These are phyloP conservation scores for Schwanniomyces polymorphus DNA, from an alignment of 805 yeast genomes.

Conservation along the genomic window DNA sequence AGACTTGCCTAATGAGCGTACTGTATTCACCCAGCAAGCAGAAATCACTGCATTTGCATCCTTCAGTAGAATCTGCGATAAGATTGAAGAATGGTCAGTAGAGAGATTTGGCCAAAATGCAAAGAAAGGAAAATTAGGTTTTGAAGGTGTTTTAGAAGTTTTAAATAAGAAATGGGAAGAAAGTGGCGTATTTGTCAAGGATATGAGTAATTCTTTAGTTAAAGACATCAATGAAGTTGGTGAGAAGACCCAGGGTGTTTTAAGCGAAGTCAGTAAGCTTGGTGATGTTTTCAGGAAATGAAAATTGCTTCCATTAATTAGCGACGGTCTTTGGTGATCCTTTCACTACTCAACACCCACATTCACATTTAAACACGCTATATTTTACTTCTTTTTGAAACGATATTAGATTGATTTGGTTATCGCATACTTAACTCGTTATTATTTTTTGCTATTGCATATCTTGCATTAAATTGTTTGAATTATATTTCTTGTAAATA, in stretches of 20 bases:
- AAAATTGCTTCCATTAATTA: no score
- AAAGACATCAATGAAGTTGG: slow-evolving; percentile 27
- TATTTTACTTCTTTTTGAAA: background rate
- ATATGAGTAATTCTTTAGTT: slow-evolving; percentile 23
- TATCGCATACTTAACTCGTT: no score
- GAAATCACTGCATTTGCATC: slow-evolving; percentile 84
- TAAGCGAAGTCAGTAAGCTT: slow-evolving; percentile 12
- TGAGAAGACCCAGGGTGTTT: slow-evolving; percentile 11
- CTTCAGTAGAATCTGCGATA: slow-evolving; percentile 67
- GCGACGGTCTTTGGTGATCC: no score
- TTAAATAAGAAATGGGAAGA: slow-evolving; percentile 47
- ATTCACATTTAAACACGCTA: no score
- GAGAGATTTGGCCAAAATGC: slow-evolving; percentile 91
- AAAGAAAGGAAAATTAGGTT: slow-evolving; percentile 74
- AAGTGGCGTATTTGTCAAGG: slow-evolving; percentile 36
- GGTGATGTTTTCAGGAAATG: slow-evolving; percentile 10
- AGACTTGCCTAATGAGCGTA: slow-evolving; percentile 45
- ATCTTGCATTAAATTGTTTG: background rate
- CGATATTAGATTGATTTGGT: background rate
- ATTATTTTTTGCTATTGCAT: background rate
- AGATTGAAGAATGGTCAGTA: slow-evolving; percentile 89
- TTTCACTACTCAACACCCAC: no score
- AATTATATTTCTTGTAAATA: background rate
- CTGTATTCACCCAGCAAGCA: slow-evolving; percentile 78
- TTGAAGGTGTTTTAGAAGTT: slow-evolving; percentile 70